Evolutionary conservation across 495 filamentous ascomycete species (phyloP).

Genomic region (Aspergillus haitiensis): DNA sequence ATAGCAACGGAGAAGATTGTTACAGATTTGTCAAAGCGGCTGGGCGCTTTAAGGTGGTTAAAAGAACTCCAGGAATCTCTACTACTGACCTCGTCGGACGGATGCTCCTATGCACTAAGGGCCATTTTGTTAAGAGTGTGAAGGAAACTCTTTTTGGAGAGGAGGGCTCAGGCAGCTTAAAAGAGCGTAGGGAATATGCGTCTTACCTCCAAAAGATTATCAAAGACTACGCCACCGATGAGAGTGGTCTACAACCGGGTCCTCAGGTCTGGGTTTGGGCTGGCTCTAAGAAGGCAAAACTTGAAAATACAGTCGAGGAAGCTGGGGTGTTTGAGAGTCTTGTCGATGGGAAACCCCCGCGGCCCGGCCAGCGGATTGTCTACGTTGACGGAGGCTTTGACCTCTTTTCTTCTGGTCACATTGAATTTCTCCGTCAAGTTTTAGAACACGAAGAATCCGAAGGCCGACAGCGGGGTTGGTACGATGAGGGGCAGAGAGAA

Average conservation of each 20-base stretch:
- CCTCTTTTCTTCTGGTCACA: constrained; percentile 94
- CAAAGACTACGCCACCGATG: constrained; percentile 80
- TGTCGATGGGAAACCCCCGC: constrained; percentile 64
- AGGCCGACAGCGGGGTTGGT: constrained; percentile 69
- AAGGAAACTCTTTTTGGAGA: constrained; percentile 62
- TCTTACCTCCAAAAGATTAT: constrained; percentile 69
- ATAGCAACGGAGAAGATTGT: constrained; percentile 86
- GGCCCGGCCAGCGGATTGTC: constrained; percentile 77
- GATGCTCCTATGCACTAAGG: constrained; percentile 91
- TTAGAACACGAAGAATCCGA: constrained; percentile 65
- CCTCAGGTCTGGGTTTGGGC: constrained; percentile 80
- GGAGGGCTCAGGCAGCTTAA: constrained; percentile 67
- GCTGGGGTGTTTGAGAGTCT: constrained; percentile 59
- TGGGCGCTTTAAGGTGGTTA: constrained; percentile 88
- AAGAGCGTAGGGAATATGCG: constrained; percentile 62
- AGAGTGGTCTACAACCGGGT: constrained; percentile 67
- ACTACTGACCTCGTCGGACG: constrained; percentile 96
- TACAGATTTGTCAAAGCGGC: constrained; percentile 95
- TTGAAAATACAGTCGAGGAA: constrained; percentile 50
- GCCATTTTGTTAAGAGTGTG: constrained; percentile 81
- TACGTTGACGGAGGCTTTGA: constrained; percentile 98
- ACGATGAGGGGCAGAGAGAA: constrained; percentile 57
- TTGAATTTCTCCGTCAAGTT: constrained; percentile 84
- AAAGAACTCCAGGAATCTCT: constrained; percentile 92
- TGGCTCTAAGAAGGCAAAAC: constrained; percentile 54